Evolutionary conservation across 179 eudicot species (phyloP), one percentile per base, ranked within the genome.

Genomic region (Gypsophila paniculata): DNA sequence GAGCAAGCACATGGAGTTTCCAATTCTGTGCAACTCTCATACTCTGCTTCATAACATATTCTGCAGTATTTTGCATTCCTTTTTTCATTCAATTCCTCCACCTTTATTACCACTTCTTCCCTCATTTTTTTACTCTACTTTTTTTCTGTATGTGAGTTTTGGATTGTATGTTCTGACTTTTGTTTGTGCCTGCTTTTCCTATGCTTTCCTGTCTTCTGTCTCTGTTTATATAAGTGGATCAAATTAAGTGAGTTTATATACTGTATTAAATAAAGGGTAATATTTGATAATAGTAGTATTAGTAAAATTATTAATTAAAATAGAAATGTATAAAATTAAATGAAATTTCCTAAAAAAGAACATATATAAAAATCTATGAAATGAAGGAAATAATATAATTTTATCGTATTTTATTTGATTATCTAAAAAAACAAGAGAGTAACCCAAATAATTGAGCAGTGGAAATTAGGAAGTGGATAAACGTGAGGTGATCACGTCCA

Each of bases 1-100:
- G 91, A 89, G 36, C 97, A 94, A 66, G 92, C 73, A 80, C 99
- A 94, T 34, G 99, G 97, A 62, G 97, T 66, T 81, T 94, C 97
- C 62, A 94, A 70, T 65, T 66, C 82, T 48, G 73, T 85, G 69
- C 81, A 84, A 76, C 86, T 85, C 79, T 88, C 88, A 38, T 79
- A 76, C 51, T 91, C 97, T 60, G 77, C 87, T 73, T 94, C 99
- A 69, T 89, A 97, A 74, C 97, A 94, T 42, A 93, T 93, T 86
- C 98, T 91, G 60, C 97, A 93, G 8, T 77, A 60, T 11, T 22
- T 65, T 54, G 60, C 18, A 39, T 39, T 5, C 23, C n/a, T 8
- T 2, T 36, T 78, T 46, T 53, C 25, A 39, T 80, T 68, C 61
- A 77, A 83, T 76, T 85, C 85, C 60, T 83, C 86, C 26, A 82